phyloP scores from a whole-genome alignment of 176 grass and related monocot species.

The Thalia dealbata region DNA sequence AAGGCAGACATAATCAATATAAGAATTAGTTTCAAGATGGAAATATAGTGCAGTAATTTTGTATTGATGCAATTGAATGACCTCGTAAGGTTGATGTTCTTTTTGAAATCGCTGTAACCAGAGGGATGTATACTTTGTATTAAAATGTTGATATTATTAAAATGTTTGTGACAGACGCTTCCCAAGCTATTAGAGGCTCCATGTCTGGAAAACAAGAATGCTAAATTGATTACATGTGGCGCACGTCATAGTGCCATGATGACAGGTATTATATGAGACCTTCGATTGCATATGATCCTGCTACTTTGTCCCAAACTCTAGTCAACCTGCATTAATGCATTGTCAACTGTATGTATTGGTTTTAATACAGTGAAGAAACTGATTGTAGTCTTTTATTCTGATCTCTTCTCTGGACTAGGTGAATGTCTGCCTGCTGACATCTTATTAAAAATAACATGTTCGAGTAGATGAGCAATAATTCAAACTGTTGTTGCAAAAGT shows the following conservation, averaged over 20 bases:
- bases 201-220: conserved; percentile 83
- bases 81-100: background rate
- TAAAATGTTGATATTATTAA: background rate
- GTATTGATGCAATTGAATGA: background rate
- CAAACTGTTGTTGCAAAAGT: background rate
- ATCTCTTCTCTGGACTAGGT: too few species aligned
- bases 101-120: too few species aligned
- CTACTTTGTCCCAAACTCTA: background rate
- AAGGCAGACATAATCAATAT: background rate
- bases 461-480: background rate
- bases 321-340: background rate
- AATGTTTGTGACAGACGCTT: conserved; percentile 43
- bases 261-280: conserved; percentile 42
- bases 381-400: too few species aligned
- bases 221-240: conserved; percentile 75
- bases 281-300: background rate
- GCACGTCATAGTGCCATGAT: conserved; percentile 92
- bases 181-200: conserved; percentile 77
- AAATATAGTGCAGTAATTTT: background rate
- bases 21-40: background rate
- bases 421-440: too few species aligned
- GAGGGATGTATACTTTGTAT: too few species aligned
- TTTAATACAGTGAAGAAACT: too few species aligned
- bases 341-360: too few species aligned
- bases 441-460: too few species aligned